A percentile compares a stretch with the other conserved stretches of the same genome.
These are phyloP conservation scores for Argentina anserina DNA, from an alignment of 306 rosid genomes.

Conservation along the genomic window DNA sequence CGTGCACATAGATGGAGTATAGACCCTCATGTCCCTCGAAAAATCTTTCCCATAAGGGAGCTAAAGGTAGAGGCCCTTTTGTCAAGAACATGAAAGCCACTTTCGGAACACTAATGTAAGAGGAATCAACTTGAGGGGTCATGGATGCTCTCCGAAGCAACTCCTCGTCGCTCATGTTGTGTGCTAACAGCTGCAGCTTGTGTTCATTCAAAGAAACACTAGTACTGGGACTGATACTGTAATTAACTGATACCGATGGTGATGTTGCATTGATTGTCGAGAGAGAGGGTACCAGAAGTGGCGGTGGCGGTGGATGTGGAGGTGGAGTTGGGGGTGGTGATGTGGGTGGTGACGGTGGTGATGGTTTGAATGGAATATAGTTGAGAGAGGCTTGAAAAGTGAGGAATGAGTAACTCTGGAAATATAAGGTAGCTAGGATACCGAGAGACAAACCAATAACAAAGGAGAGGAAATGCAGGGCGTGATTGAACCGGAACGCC, in stretches of 20 bases:
- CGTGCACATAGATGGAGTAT: slow-evolving; percentile 54
- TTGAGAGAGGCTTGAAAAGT: slow-evolving; percentile 8
- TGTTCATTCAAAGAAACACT: slow-evolving; percentile 15
- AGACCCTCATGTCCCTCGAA: slow-evolving; percentile 42
- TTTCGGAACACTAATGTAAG: slow-evolving; percentile 27
- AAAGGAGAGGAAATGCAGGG: slow-evolving; percentile 32
- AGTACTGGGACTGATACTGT: background rate
- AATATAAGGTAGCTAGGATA: slow-evolving; percentile 27
- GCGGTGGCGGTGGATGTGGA: background rate
- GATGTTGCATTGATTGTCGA: background rate
- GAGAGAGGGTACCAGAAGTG: background rate
- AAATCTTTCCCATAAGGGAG: slow-evolving; percentile 52
- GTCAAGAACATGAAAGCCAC: slow-evolving; percentile 70
- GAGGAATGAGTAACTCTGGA: slow-evolving; percentile 28
- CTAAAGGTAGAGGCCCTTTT: slow-evolving; percentile 43
- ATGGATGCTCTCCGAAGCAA: slow-evolving; percentile 39
- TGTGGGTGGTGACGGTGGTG: background rate
- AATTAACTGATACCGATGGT: background rate
- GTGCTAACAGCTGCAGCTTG: slow-evolving; percentile 16
- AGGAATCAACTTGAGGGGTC: slow-evolving; percentile 20
- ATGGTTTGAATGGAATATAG: background rate
- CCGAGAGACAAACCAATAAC: slow-evolving; percentile 44
- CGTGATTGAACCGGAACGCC: slow-evolving; percentile 7
- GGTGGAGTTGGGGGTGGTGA: background rate
- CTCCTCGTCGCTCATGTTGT: slow-evolving; percentile 62